Evolutionary conservation across 2,329 filamentous ascomycete genomes (phyloP).

Genomic region (Ciborinia camelliae): DNA sequence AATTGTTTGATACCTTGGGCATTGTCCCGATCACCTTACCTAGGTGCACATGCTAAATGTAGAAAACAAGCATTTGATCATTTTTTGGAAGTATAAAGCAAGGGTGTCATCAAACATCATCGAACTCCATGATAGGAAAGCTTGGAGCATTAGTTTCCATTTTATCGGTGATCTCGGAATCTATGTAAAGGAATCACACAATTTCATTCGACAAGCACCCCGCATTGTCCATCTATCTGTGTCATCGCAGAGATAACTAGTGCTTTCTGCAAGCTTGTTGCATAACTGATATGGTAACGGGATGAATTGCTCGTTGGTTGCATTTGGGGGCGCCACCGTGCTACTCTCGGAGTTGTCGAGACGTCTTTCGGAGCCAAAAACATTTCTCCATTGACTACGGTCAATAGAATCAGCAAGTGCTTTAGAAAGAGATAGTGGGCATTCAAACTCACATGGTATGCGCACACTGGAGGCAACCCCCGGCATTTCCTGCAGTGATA

Average conservation of each 20-base stretch:
- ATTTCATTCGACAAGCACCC: not conserved
- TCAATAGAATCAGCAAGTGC: not conserved
- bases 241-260: not conserved
- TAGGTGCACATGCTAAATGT: not conserved
- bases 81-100: not conserved
- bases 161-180: not conserved
- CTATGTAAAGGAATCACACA: not conserved
- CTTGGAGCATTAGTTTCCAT: not conserved
- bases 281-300: not conserved
- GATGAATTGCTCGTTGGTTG: not conserved
- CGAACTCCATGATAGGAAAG: not conserved
- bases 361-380: not conserved
- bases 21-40: not conserved
- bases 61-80: not conserved
- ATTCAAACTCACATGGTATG: not conserved
- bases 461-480: not conserved
- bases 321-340: not conserved
- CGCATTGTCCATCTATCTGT: not conserved
- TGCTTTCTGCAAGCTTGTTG: not conserved
- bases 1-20: not conserved
- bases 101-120: not conserved
- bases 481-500: no score
- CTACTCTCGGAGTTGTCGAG: not conserved
- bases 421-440: not conserved
- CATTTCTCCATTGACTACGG: not conserved